Conservation (phyloP, 2,329 filamentous ascomycete species). For the Pseudofabraea citricarpa region DNA sequence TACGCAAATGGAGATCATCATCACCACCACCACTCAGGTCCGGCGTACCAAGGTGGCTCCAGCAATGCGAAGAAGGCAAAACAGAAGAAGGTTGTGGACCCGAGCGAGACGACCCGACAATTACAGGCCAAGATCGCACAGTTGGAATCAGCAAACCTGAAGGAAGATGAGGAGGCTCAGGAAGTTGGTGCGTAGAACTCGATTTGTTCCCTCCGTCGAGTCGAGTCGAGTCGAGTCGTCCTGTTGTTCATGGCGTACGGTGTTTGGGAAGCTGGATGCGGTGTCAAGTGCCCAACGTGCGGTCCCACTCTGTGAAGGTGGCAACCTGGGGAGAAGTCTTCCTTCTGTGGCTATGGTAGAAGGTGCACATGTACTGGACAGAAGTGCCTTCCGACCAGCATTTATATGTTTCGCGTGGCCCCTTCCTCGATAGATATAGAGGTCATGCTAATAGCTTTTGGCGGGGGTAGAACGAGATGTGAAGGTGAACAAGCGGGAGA, state of each 20-base stretch:
- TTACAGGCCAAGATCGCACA: conserved; percentile 92
- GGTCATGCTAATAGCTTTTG: background rate
- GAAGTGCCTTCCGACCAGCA: no score
- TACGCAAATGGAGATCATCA: conserved; percentile 29
- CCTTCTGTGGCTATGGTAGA: no score
- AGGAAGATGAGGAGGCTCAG: conserved; percentile 81
- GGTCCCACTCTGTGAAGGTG: no score
- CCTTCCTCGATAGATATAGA: no score
- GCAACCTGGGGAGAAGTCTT: no score
- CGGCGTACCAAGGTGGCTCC: conserved; percentile 42
- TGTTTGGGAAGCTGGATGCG: no score
- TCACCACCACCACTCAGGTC: conserved; percentile 34
- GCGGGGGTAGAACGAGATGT: conserved; percentile 97
- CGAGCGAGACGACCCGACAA: conserved; percentile 85
- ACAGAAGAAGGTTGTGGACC: conserved; percentile 78
- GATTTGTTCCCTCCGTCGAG: conserved; percentile 3
- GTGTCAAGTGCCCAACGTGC: no score
- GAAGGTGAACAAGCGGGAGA: conserved; percentile 86
- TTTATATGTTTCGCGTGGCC: no score
- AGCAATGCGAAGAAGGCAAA: conserved; percentile 70
- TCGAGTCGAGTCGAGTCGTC: background rate
- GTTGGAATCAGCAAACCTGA: conserved; percentile 87
- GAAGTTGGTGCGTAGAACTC: conserved; percentile 73
- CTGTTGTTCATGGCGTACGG: background rate
- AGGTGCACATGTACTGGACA: no score